Evolutionary conservation across 345 rosid species (phyloP).

Genomic region (Raphanus sativus): DNA sequence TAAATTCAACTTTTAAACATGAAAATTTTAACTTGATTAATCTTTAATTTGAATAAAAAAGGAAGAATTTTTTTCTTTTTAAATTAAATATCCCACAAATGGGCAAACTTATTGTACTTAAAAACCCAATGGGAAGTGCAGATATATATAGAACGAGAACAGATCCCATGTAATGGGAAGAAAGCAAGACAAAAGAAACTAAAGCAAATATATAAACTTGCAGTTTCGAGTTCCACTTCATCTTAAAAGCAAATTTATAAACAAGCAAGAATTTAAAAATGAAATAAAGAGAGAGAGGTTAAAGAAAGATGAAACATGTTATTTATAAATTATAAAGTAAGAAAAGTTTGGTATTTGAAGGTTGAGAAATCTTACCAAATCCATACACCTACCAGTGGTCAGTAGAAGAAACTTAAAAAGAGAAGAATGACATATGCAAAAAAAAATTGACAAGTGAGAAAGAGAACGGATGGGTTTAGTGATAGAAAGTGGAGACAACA

Average conservation of each 20-base stretch:
- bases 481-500: constrained; percentile 34
- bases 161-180: constrained; percentile 33
- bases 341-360: constrained; percentile 17
- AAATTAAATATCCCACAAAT: neutral
- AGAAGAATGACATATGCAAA: constrained; percentile 18
- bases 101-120: constrained; percentile 20
- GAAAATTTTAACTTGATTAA: constrained; percentile 11
- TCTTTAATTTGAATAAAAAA: neutral
- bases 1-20: constrained; percentile 1
- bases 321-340: constrained; percentile 9
- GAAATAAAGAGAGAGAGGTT: neutral
- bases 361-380: constrained; percentile 39
- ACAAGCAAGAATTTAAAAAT: constrained; percentile 7
- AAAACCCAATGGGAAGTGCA: constrained; percentile 22
- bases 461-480: constrained; percentile 37
- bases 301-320: constrained; percentile 28
- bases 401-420: constrained; percentile 35
- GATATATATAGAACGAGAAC: constrained; percentile 27
- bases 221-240: constrained; percentile 17
- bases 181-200: constrained; percentile 7
- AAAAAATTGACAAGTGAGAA: constrained; percentile 17
- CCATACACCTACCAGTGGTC: constrained; percentile 32
- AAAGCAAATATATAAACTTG: constrained; percentile 1
- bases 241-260: neutral
- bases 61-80: neutral